Percentiles rank a stretch among this genome's conserved stretches.
Conservation (phyloP, 2,329 filamentous ascomycete genomes). For the Aureobasidium sp. region DNA sequence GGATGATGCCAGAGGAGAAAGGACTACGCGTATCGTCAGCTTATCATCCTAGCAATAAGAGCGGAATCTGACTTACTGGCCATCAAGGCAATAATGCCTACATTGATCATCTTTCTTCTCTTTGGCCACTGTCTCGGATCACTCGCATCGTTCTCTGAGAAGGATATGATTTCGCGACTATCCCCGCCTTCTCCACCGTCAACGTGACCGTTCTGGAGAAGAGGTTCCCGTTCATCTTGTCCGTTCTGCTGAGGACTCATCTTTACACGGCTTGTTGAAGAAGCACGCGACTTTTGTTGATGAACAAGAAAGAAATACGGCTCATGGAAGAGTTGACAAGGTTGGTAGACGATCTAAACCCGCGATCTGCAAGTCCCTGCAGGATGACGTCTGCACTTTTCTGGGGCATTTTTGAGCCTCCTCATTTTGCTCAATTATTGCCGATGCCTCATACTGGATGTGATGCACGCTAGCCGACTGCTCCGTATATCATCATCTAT, state of each 20-base stretch:
- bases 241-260: neutral
- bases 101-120: conserved; percentile 42
- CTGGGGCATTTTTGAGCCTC: conserved; percentile 12
- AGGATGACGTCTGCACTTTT: neutral
- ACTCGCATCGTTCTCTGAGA: conserved; percentile 33
- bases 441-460: neutral
- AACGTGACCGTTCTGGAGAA: conserved; percentile 31
- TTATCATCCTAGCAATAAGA: neutral
- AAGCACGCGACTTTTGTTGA: neutral
- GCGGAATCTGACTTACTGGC: conserved; percentile 29
- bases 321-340: neutral
- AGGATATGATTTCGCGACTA: conserved; percentile 24
- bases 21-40: conserved; percentile 26
- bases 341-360: neutral
- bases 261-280: neutral
- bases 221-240: conserved; percentile 33
- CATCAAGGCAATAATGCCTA: conserved; percentile 46
- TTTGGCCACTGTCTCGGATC: conserved; percentile 43
- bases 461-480: neutral
- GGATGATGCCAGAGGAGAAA: conserved; percentile 42
- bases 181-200: conserved; percentile 32
- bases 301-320: neutral
- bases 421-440: neutral
- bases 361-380: conserved; percentile 8
- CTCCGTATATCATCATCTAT: neutral